Evolutionary conservation across 805 yeast genomes (phyloP).

Genomic region (Candida bentonensis): DNA sequence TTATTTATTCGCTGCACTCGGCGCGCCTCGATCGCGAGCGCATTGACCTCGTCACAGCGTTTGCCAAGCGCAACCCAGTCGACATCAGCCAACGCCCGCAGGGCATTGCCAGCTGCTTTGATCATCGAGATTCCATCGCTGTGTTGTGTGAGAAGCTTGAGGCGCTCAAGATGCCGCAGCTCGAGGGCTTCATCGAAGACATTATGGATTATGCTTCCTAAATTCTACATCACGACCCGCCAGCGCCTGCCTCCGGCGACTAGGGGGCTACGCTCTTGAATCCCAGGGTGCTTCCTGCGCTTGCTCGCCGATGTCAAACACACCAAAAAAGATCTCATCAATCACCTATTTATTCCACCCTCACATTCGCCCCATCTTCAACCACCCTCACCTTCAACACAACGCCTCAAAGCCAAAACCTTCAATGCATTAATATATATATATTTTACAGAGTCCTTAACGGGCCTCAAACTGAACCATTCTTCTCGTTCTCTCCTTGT

Average conservation of each 20-base stretch:
- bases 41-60: slow-evolving; percentile 4
- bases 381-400: too few relatives aligned
- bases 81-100: neutral
- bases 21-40: slow-evolving; percentile 11
- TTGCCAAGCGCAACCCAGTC: neutral
- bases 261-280: too few relatives aligned
- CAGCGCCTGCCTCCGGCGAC: too few relatives aligned
- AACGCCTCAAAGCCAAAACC: too few relatives aligned
- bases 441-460: slow-evolving; percentile 19
- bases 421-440: slow-evolving; percentile 1
- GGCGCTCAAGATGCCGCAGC: neutral
- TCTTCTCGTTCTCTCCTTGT: slow-evolving; percentile 95
- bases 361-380: too few relatives aligned
- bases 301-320: too few relatives aligned
- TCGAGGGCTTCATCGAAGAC: neutral
- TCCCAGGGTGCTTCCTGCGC: too few relatives aligned
- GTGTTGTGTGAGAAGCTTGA: neutral
- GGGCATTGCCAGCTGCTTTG: neutral
- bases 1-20: slow-evolving; percentile 1
- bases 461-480: slow-evolving; percentile 82
- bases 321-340: too few relatives aligned
- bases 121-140: neutral
- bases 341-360: too few relatives aligned
- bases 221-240: too few relatives aligned
- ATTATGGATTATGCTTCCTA: neutral